phyloP scores from a whole-genome alignment of 371 early-diverging fungal species.

The Entomophthora muscae region DNA sequence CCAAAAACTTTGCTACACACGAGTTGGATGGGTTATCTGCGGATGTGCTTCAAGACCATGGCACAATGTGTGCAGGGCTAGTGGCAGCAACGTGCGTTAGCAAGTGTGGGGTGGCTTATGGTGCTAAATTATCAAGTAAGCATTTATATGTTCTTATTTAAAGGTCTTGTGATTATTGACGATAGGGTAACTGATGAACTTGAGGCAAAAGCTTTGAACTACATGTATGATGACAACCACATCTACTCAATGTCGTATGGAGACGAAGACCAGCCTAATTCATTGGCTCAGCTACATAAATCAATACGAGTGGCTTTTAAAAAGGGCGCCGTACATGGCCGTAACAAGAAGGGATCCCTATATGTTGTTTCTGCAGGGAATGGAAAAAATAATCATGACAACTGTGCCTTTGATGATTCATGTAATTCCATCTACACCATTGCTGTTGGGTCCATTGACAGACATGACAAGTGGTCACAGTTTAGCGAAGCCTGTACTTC shows the following conservation, averaged over 20 bases:
- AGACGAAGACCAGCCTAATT: constrained; percentile 73
- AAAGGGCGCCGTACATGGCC: constrained; percentile 73
- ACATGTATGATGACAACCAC: no score
- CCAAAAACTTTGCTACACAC: constrained; percentile 86
- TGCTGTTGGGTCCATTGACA: constrained; percentile 80
- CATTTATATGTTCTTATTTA: no score
- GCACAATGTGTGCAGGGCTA: constrained; percentile 94
- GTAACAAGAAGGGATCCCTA: constrained; percentile 68
- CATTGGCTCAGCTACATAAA: constrained; percentile 64
- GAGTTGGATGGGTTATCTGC: constrained; percentile 44
- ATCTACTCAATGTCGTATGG: constrained; percentile 96
- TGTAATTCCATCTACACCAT: constrained; percentile 89
- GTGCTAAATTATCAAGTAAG: constrained; percentile 70
- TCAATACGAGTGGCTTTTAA: constrained; percentile 59
- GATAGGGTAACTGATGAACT: constrained; percentile 62
- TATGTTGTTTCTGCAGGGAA: constrained; percentile 94
- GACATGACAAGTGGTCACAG: constrained; percentile 43
- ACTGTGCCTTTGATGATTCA: constrained; percentile 94
- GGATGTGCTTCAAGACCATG: constrained; percentile 73
- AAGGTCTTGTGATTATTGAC: constrained; percentile 88
- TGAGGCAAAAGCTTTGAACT: constrained; percentile 79
- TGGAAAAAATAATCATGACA: constrained; percentile 62
- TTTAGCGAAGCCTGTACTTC: constrained; percentile 88
- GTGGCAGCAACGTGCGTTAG: constrained; percentile 77
- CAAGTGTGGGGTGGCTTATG: constrained; percentile 87